phyloP scores from a whole-genome alignment of 2,329 filamentous ascomycete species.

The Exophiala bonariae region DNA sequence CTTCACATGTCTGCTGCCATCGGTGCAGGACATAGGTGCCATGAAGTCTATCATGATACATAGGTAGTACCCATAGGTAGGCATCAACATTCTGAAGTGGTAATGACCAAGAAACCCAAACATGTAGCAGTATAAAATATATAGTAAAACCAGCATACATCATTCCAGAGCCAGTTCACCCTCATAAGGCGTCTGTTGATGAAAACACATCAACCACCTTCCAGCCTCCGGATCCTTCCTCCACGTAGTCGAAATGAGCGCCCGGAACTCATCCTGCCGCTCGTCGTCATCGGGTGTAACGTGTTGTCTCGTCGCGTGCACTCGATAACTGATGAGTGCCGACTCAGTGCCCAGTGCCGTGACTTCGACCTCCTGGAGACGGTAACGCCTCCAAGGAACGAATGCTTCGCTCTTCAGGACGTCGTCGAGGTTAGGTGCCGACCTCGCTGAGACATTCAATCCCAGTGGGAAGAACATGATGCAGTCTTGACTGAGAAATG shows the following conservation, averaged over 20 bases:
- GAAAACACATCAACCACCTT: slow-evolving; percentile 25
- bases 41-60: too few species aligned
- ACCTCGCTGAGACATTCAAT: slow-evolving; percentile 22
- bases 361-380: slow-evolving; percentile 23
- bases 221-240: slow-evolving; percentile 25
- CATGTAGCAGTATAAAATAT: too few species aligned
- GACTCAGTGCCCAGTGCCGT: slow-evolving; percentile 22
- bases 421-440: slow-evolving; percentile 25
- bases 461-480: slow-evolving; percentile 28
- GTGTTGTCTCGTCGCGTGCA: slow-evolving; percentile 23
- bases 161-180: not conserved
- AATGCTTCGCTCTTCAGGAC: slow-evolving; percentile 29
- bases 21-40: too few species aligned
- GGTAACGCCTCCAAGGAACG: slow-evolving; percentile 26
- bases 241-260: slow-evolving; percentile 27
- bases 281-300: slow-evolving; percentile 21
- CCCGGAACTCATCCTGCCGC: slow-evolving; percentile 23
- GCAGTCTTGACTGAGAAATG: slow-evolving; percentile 28
- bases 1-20: too few species aligned
- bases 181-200: slow-evolving; percentile 29
- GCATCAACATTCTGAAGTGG: too few species aligned
- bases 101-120: too few species aligned
- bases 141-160: not conserved
- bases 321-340: slow-evolving; percentile 26
- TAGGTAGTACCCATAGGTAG: too few species aligned